phyloP scores from a whole-genome alignment of 2,329 filamentous ascomycete species.

The Alternaria panax region DNA sequence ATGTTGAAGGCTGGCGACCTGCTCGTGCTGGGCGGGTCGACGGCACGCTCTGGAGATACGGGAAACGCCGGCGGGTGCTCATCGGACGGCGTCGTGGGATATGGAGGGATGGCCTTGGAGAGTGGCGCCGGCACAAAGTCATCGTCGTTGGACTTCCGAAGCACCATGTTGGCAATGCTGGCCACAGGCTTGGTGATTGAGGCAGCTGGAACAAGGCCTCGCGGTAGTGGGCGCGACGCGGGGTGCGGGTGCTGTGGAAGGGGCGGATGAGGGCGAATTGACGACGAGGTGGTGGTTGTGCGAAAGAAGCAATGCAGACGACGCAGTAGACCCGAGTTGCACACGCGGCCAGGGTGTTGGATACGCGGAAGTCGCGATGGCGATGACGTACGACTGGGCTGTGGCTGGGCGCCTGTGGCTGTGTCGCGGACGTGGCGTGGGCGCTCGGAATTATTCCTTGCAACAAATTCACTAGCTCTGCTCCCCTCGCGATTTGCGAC shows the following conservation, averaged over 20 bases:
- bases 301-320: background rate
- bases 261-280: background rate
- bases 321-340: slow-evolving; percentile 4
- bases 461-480: slow-evolving; percentile 13
- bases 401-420: slow-evolving; percentile 4
- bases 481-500: slow-evolving; percentile 5
- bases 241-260: background rate
- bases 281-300: background rate
- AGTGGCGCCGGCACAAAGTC: slow-evolving; percentile 52
- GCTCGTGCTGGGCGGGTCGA: slow-evolving; percentile 46
- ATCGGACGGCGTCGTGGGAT: slow-evolving; percentile 53
- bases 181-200: background rate
- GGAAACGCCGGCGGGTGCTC: slow-evolving; percentile 38
- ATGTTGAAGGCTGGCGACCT: slow-evolving; percentile 52
- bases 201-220: background rate
- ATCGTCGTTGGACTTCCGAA: slow-evolving; percentile 52
- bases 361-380: slow-evolving; percentile 6
- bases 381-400: slow-evolving; percentile 22
- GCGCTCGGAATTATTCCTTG: slow-evolving; percentile 7
- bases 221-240: slow-evolving; percentile 1
- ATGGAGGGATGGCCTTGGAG: slow-evolving; percentile 53
- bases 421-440: background rate
- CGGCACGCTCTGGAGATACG: slow-evolving; percentile 23
- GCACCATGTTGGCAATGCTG: slow-evolving; percentile 51
- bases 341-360: slow-evolving; percentile 12